Evolutionary conservation across 1,284 basidiomycete species (phyloP).

Genomic region (Laetiporus sulphureus): DNA sequence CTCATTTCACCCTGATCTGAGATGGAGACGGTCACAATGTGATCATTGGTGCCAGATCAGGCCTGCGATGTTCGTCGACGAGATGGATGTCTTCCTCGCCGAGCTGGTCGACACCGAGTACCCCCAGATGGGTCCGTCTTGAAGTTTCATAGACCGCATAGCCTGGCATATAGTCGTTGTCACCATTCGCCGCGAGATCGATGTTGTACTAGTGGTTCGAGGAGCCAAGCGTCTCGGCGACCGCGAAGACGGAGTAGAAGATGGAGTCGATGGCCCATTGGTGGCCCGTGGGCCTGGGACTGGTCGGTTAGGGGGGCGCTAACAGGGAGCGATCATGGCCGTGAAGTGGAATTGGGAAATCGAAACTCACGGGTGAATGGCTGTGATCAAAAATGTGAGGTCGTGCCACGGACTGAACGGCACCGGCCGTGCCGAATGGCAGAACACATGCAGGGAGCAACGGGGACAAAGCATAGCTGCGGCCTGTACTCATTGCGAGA

Average conservation of each 20-base stretch:
- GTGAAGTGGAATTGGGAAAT: not conserved
- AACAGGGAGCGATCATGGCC: no score
- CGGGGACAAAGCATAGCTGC: no score
- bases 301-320: slow-evolving; percentile 55
- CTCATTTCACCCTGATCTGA: slow-evolving; percentile 51
- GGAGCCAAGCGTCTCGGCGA: slow-evolving; percentile 62
- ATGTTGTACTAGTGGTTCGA: slow-evolving; percentile 53
- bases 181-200: slow-evolving; percentile 47
- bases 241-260: slow-evolving; percentile 63
- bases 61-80: no score
- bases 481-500: no score
- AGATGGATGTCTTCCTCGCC: no score
- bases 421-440: no score
- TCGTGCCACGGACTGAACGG: no score
- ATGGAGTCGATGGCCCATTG: slow-evolving; percentile 62
- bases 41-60: slow-evolving; percentile 40
- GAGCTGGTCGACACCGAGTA: no score
- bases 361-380: slow-evolving; percentile 38
- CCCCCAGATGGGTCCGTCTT: slow-evolving; percentile 47
- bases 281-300: slow-evolving; percentile 41
- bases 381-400: slow-evolving; percentile 13
- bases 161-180: slow-evolving; percentile 52
- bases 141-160: slow-evolving; percentile 79
- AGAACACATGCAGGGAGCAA: no score
- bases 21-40: slow-evolving; percentile 39